Base-by-base conservation (phyloP, 1,284 basidiomycete species). In the Marasmius fiardii region DNA sequence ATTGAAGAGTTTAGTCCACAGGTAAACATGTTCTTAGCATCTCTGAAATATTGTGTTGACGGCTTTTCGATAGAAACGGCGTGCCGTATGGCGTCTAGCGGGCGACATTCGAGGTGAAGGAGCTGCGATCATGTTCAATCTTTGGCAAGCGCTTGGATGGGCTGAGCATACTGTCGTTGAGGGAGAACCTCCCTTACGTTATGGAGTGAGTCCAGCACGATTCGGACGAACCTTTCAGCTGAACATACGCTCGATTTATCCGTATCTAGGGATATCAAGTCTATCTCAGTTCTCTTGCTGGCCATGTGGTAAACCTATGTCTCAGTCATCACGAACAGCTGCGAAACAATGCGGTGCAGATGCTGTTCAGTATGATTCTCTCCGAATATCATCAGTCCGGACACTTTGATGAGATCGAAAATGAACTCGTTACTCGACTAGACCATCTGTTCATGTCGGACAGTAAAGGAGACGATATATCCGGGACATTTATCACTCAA, bases 71-170 rank as follows among this genome's bases (percentile, higher is more conserved):
- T 66, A 98, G 90, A 91, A 93, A 81, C 87, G 95, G 52, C 85
- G 95, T 52, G 92, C 95, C 1, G 93, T 97, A 14, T 98, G 96
- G 96, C 85, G 94, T 44, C 81, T 98, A 14, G 93, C 92, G 2
- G 95, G 95, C 16, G 96, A 99, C 71, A 86, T 98, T 63, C 84
- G 96, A 33, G 94, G 93, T 14, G 92, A 96, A 69, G 95, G 95
- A 10, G 92, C 95, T 1, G 77, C 83, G n/a, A 87, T 97, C 55
- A 73, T 98, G 53, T 72, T 90, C 28, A 84, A 82, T 53, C 74
- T 97, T 2, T 99, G 96, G 96, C 86, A 92, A 64, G 85, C 92
- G 3, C 81, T 98, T 23, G 91, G 90, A 4, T 89, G 87, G 82
- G 82, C 85, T 2, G 84, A 90, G 58, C 78, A 85, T 55, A 67